Percentiles rank a stretch among this genome's conserved stretches.
phyloP scores from a whole-genome alignment of 331 rosid species.

The Ulmus americana region DNA sequence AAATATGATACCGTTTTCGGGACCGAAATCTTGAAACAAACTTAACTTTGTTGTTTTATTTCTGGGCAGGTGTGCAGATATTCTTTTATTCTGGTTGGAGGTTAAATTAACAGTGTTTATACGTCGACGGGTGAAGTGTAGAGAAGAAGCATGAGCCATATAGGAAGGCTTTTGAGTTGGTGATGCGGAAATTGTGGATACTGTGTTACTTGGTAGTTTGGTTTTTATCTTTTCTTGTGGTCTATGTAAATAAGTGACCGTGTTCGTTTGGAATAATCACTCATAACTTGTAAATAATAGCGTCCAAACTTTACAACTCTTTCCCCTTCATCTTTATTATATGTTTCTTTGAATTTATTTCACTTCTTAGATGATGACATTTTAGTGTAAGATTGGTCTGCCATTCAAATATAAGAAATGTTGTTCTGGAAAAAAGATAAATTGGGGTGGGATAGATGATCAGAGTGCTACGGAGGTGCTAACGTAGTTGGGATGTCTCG shows the following conservation, averaged over 20 bases:
- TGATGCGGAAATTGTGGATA: slow-evolving; percentile 43
- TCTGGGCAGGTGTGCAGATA: slow-evolving; percentile 47
- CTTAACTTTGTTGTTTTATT: background rate
- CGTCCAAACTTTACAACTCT: slow-evolving; percentile 18
- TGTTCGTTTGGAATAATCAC: slow-evolving; percentile 39
- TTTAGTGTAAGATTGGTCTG: background rate
- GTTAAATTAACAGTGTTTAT: slow-evolving; percentile 47
- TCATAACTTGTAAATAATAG: slow-evolving; percentile 52
- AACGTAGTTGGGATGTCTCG: no score
- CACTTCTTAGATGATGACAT: background rate
- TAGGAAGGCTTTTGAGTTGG: slow-evolving; percentile 34
- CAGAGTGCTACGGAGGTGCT: no score
- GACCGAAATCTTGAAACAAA: no score
- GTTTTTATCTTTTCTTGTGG: slow-evolving; percentile 30
- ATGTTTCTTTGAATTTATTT: slow-evolving; percentile 27
- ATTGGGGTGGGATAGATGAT: no score
- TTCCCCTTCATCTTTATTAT: background rate
- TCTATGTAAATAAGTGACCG: slow-evolving; percentile 55
- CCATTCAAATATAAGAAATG: no score
- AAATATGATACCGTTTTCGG: no score
- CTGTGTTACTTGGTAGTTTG: slow-evolving; percentile 16
- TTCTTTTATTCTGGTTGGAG: slow-evolving; percentile 59
- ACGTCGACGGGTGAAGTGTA: slow-evolving; percentile 37
- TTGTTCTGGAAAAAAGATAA: no score
- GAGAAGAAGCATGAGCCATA: slow-evolving; percentile 41